These are phyloP conservation scores for Aspergillus incahuasiensis DNA, from an alignment of 495 filamentous ascomycete species.

Conservation along the genomic window DNA sequence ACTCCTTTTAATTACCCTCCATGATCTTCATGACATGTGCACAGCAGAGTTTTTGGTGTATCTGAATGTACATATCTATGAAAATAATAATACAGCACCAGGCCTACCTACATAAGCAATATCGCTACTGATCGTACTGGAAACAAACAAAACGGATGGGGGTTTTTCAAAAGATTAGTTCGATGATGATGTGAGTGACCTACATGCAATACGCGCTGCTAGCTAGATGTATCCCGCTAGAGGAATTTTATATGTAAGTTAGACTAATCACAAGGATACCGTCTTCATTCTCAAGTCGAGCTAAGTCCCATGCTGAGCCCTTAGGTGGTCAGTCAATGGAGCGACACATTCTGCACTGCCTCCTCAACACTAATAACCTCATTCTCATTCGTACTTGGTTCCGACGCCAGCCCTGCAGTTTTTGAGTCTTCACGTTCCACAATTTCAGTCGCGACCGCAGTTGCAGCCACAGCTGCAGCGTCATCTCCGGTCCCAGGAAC, in stretches of 20 bases:
- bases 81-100: not conserved
- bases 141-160: not conserved
- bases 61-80: not conserved
- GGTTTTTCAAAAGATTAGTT: no score
- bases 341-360: slow-evolving; percentile 37
- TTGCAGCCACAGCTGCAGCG: no score
- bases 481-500: no score
- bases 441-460: not conserved
- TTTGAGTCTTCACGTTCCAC: not conserved
- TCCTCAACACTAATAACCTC: slow-evolving; percentile 21
- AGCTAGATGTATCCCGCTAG: not conserved
- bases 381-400: not conserved
- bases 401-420: not conserved
- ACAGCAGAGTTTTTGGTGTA: not conserved
- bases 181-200: not conserved
- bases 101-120: not conserved
- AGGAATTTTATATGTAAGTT: not conserved
- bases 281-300: no score
- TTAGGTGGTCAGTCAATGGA: no score
- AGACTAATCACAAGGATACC: not conserved
- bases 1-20: not conserved
- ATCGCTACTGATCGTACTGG: not conserved
- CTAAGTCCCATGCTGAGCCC: no score
- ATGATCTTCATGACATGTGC: not conserved
- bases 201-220: not conserved